phyloP scores from a whole-genome alignment of 129 eudicot species.

The Pulicaria dysenterica region DNA sequence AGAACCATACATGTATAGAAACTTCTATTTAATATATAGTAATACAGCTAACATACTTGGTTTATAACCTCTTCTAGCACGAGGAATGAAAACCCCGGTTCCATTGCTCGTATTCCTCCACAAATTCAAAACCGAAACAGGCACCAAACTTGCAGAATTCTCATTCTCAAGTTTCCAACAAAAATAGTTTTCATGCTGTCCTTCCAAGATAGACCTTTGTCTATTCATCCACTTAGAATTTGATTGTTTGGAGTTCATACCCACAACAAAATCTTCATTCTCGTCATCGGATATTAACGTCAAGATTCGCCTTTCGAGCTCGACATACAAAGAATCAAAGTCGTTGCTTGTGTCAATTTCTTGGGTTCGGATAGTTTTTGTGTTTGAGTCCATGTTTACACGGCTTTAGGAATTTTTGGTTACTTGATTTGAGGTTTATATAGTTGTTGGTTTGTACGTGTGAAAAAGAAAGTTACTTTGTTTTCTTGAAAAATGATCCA shows the following conservation, averaged over 20 bases:
- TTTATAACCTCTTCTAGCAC: constrained; percentile 21
- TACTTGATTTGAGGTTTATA: constrained; percentile 4
- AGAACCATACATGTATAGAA: too few relatives aligned
- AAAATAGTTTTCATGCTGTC: constrained; percentile 33
- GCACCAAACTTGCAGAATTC: constrained; percentile 25
- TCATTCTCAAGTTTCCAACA: constrained; percentile 40
- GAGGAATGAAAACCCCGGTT: constrained; percentile 70
- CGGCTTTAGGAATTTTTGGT: neutral
- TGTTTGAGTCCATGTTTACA: constrained; percentile 18
- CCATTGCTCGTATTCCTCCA: constrained; percentile 52
- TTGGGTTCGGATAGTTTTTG: neutral
- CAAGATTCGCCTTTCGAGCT: constrained; percentile 41
- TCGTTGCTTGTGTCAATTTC: constrained; percentile 3
- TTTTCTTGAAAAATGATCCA: neutral
- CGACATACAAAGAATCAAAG: constrained; percentile 24
- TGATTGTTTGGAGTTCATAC: neutral
- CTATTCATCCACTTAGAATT: neutral
- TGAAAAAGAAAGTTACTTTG: constrained; percentile 8
- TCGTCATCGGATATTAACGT: constrained; percentile 43
- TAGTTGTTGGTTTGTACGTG: constrained; percentile 23
- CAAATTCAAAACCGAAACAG: constrained; percentile 44
- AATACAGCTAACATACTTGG: constrained; percentile 32
- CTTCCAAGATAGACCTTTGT: neutral
- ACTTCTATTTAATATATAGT: too few relatives aligned
- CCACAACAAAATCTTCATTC: constrained; percentile 15